Conservation (phyloP, 257 asterid species). For the Solanum peruvianum region DNA sequence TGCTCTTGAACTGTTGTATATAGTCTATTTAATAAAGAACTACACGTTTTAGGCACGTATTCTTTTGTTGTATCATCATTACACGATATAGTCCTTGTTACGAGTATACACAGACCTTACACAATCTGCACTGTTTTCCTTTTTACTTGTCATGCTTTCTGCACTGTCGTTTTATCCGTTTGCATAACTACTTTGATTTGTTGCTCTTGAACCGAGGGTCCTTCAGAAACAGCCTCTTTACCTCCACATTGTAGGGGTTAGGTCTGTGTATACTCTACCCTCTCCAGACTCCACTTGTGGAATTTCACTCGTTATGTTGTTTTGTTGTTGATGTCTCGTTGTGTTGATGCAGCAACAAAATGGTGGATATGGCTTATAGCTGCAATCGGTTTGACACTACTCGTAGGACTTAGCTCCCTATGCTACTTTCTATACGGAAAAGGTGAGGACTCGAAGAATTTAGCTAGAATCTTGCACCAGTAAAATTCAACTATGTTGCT, state of each 20-base stretch:
- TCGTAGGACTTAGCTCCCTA: background rate
- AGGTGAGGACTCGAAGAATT: background rate
- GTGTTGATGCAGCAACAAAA: background rate
- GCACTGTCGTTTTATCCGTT: too few relatives aligned
- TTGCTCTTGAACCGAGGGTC: too few relatives aligned
- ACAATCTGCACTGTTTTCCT: too few relatives aligned
- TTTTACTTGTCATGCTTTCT: too few relatives aligned
- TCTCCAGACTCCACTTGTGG: too few relatives aligned
- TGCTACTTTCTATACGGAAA: background rate
- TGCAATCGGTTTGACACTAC: background rate
- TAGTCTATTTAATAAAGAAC: background rate
- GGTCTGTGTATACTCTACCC: too few relatives aligned
- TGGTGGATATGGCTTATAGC: background rate
- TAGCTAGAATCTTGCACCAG: background rate
- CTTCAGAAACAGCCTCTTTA: too few relatives aligned
- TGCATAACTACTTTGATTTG: too few relatives aligned
- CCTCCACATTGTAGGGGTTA: too few relatives aligned
- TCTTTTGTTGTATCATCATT: background rate
- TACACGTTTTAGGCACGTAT: background rate
- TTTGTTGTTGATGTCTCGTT: background rate
- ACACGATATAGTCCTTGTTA: background rate
- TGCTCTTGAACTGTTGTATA: background rate
- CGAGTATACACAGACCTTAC: background rate
- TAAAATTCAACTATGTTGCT: background rate
- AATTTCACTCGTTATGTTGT: background rate